Conservation (phyloP, 2,329 filamentous ascomycete species). For the Septoria petroselini region DNA sequence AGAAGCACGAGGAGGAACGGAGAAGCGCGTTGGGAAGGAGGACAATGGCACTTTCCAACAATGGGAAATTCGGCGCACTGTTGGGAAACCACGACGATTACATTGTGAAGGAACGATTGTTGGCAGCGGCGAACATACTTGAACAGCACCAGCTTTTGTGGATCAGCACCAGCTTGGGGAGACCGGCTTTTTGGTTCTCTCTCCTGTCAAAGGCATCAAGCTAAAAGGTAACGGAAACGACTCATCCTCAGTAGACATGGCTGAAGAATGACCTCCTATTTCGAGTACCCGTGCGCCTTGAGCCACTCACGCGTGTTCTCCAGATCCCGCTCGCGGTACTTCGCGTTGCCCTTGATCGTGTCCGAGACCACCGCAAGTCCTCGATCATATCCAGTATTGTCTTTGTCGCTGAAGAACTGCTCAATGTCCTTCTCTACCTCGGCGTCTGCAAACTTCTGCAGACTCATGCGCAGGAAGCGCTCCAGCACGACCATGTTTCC, state of each 20-base stretch:
- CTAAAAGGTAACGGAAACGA: too few species aligned
- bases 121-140: too few species aligned
- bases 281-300: conserved; percentile 56
- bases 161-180: too few species aligned
- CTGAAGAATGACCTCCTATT: conserved; percentile 11
- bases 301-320: conserved; percentile 77
- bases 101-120: conserved; percentile 2
- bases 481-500: conserved; percentile 85
- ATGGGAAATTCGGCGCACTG: not conserved
- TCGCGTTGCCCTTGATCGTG: conserved; percentile 76
- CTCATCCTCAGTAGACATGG: too few species aligned
- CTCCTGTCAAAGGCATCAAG: too few species aligned
- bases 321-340: conserved; percentile 76
- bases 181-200: too few species aligned
- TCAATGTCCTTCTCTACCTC: conserved; percentile 72
- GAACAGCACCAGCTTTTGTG: too few species aligned
- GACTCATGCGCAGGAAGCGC: conserved; percentile 74
- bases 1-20: not conserved
- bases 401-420: conserved; percentile 79
- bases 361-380: conserved; percentile 83
- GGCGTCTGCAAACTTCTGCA: conserved; percentile 74
- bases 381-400: conserved; percentile 81
- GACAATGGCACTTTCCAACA: conserved; percentile 1
- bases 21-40: conserved; percentile 1
- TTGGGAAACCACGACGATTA: not conserved